phyloP scores from a whole-genome alignment of 306 rosid species.

The Quercus wislizeni region DNA sequence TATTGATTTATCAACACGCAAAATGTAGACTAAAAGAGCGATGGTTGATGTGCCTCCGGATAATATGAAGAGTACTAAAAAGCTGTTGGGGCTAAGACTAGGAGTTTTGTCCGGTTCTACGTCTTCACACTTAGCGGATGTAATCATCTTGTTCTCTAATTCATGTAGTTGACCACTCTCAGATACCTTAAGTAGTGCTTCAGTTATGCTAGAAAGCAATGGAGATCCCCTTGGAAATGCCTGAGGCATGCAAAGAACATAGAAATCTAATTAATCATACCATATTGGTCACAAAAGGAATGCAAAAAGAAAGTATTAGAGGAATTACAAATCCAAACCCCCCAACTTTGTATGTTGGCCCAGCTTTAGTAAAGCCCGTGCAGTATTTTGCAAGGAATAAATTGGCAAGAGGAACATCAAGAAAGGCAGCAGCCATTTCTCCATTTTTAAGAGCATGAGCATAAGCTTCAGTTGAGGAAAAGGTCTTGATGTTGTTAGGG shows the following conservation, averaged over 20 bases:
- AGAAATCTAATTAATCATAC: no score
- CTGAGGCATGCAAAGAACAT: slow-evolving; percentile 14
- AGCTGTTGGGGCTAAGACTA: slow-evolving; percentile 44
- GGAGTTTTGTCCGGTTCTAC: slow-evolving; percentile 2
- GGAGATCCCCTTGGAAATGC: slow-evolving; percentile 43
- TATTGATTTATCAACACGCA: not conserved
- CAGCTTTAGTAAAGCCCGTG: slow-evolving; percentile 31
- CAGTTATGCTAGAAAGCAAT: slow-evolving; percentile 22
- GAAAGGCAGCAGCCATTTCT: slow-evolving; percentile 46
- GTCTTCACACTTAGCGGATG: slow-evolving; percentile 28
- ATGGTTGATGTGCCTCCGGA: slow-evolving; percentile 45
- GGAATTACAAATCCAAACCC: slow-evolving; percentile 44
- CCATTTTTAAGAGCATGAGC: slow-evolving; percentile 39
- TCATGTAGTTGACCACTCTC: slow-evolving; percentile 30
- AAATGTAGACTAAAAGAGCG: slow-evolving; percentile 31
- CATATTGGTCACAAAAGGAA: not conserved
- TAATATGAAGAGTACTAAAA: slow-evolving; percentile 31
- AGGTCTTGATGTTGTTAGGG: slow-evolving; percentile 17
- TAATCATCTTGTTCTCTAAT: slow-evolving; percentile 39
- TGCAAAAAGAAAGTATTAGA: not conserved
- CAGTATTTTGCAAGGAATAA: slow-evolving; percentile 46
- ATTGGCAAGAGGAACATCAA: slow-evolving; percentile 38
- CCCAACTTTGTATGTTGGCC: slow-evolving; percentile 42
- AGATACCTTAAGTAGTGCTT: slow-evolving; percentile 33
- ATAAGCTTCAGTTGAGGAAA: slow-evolving; percentile 15